Evolutionary conservation across 441 rosid genomes (phyloP), one percentile per base, ranked within the genome.

Genomic region (Breynia disticha): DNA sequence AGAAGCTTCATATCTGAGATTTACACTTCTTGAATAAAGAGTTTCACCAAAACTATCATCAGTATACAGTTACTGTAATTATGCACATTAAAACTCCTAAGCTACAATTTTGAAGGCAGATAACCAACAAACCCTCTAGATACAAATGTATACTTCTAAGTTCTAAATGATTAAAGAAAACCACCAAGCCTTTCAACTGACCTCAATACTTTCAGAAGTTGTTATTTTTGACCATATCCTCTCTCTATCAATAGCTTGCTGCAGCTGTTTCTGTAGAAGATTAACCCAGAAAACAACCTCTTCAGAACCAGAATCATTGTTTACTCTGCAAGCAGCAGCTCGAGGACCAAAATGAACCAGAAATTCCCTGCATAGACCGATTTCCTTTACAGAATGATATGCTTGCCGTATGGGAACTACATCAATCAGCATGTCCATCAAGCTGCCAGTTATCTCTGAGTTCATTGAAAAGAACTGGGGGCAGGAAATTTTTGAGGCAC

Each of bases 171-270:
- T 24, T 24, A 24, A 24, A 2, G 7, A 24, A 24, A 3, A 24
- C 7, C 4, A 24, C 32, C 7, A 24, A 24, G 32, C 32, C 32
- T 39, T 39, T 39, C 58, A 41, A 67, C 80, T 69, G 72, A 94
- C 97, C 97, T 94, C 96, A 20, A 94, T 94, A 66, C 96, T 89
- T 76, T 89, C 99, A 37, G 95, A 83, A 46, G 99, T 87, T 57
- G 94, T 79, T 54, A 94, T 66, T 71, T 87, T 89, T 35, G 99
- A 80, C 99, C 99, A 89, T 76, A 94, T 89, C 76, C 73, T 89
- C 78, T 94, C 99, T 72, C 99, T 81, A 73, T 80, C 95, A 55
- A 90, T 76, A 64, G 99, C 96, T 61, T 44, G 82, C 55, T 80
- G 94, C 59, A 94, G 81, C 75, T 85, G 89, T 65, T 79, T 79